Conservation (phyloP, 768 basidiomycete genomes). For the Kwoniella heveanensis region DNA sequence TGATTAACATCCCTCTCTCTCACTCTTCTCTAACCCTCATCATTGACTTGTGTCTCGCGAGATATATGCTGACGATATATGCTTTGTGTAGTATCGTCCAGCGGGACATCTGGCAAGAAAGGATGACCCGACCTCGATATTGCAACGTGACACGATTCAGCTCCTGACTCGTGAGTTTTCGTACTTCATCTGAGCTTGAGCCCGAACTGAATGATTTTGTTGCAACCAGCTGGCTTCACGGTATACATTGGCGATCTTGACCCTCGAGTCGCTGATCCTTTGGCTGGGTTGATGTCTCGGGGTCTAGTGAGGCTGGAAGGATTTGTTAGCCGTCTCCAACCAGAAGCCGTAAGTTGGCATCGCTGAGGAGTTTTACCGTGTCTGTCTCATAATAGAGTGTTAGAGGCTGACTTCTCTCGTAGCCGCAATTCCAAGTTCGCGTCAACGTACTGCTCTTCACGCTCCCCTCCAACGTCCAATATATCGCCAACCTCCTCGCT, state of each 20-base stretch:
- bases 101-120: conserved; percentile 26
- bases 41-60: too few relatives aligned
- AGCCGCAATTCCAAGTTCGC: conserved; percentile 60
- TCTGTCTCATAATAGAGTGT: neutral
- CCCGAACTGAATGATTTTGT: too few relatives aligned
- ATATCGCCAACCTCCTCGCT: conserved; percentile 75
- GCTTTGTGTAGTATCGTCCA: conserved; percentile 19
- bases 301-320: conserved; percentile 55
- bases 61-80: conserved; percentile 20
- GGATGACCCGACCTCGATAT: conserved; percentile 18
- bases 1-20: too few relatives aligned
- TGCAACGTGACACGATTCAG: conserved; percentile 33
- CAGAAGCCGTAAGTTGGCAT: conserved; percentile 47
- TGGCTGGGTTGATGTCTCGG: conserved; percentile 38
- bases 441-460: conserved; percentile 88
- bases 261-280: conserved; percentile 20
- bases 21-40: too few relatives aligned
- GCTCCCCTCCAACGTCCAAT: conserved; percentile 85
- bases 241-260: conserved; percentile 53
- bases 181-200: too few relatives aligned
- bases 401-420: conserved; percentile 49
- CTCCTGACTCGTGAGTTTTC: conserved; percentile 40
- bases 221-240: conserved; percentile 26
- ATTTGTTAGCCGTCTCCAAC: conserved; percentile 47
- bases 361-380: too few relatives aligned